These are phyloP conservation scores for Orbilia brochopaga DNA, from an alignment of 2,329 filamentous ascomycete species.

Conservation along the genomic window DNA sequence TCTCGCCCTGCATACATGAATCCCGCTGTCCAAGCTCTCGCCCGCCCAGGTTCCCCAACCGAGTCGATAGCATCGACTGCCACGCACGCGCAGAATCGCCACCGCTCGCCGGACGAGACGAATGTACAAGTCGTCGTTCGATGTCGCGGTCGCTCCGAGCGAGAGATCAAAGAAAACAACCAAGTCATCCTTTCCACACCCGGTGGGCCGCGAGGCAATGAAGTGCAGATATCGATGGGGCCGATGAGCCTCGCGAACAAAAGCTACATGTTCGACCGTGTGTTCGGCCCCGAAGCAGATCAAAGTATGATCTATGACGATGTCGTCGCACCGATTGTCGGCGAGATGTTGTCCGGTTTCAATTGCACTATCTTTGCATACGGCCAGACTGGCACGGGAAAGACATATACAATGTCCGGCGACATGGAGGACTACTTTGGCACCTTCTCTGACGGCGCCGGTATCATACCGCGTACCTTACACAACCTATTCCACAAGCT, in stretches of 20 bases:
- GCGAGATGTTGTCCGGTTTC: slow-evolving; percentile 93
- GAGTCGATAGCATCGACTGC: slow-evolving; percentile 69
- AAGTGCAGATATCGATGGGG: slow-evolving; percentile 87
- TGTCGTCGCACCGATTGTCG: slow-evolving; percentile 87
- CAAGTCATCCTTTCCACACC: slow-evolving; percentile 82
- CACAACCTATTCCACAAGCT: slow-evolving; percentile 86
- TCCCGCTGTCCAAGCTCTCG: slow-evolving; percentile 36
- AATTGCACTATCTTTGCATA: slow-evolving; percentile 99
- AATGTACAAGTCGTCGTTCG: slow-evolving; percentile 98
- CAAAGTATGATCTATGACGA: slow-evolving; percentile 95
- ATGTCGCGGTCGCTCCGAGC: slow-evolving; percentile 88
- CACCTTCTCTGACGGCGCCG: slow-evolving; percentile 85
- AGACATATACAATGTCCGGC: slow-evolving; percentile 99
- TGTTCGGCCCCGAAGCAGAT: slow-evolving; percentile 93
- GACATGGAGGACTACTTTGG: slow-evolving; percentile 89
- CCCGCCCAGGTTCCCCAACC: slow-evolving; percentile 70
- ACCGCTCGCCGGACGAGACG: slow-evolving; percentile 74
- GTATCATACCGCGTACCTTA: slow-evolving; percentile 90
- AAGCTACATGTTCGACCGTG: slow-evolving; percentile 94
- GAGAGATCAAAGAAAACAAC: slow-evolving; percentile 92
- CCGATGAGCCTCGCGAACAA: slow-evolving; percentile 93
- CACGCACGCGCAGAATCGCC: slow-evolving; percentile 56
- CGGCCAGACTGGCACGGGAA: slow-evolving; percentile 95
- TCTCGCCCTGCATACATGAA: slow-evolving; percentile 47
- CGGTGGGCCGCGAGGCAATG: slow-evolving; percentile 83